phyloP scores from a whole-genome alignment of 2,329 filamentous ascomycete species.

The Claviceps quebecensis region DNA sequence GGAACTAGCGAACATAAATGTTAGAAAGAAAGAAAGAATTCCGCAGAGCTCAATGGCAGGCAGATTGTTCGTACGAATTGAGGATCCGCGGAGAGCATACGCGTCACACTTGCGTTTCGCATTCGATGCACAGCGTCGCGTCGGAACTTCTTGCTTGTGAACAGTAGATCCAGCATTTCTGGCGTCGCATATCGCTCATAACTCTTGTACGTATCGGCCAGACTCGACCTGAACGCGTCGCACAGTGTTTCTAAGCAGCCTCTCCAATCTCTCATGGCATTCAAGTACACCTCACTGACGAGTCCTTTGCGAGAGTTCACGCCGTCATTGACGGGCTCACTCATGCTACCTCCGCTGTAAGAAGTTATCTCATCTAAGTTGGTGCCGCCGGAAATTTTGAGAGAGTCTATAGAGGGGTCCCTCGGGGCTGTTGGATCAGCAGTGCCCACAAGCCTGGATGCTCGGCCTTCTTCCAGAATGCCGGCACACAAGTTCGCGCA shows the following conservation, averaged over 20 bases:
- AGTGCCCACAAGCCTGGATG: slow-evolving; percentile 10
- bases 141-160: slow-evolving; percentile 28
- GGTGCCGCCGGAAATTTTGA: slow-evolving; percentile 14
- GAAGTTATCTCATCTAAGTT: slow-evolving; percentile 23
- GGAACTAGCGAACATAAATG: slow-evolving; percentile 18
- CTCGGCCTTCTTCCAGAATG: slow-evolving; percentile 26
- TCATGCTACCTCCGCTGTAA: slow-evolving; percentile 22
- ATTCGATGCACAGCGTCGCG: slow-evolving; percentile 29
- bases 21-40: background rate
- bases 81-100: slow-evolving; percentile 28
- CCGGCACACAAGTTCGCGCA: slow-evolving; percentile 26
- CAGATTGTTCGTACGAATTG: slow-evolving; percentile 23
- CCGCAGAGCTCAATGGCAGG: background rate
- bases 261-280: slow-evolving; percentile 31
- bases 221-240: slow-evolving; percentile 25
- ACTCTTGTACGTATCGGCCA: slow-evolving; percentile 30
- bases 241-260: slow-evolving; percentile 26
- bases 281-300: slow-evolving; percentile 20
- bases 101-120: slow-evolving; percentile 30
- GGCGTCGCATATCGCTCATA: slow-evolving; percentile 30
- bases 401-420: slow-evolving; percentile 19
- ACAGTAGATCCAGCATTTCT: slow-evolving; percentile 28
- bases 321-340: slow-evolving; percentile 17
- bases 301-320: slow-evolving; percentile 9
- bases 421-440: slow-evolving; percentile 13